Evolutionary conservation across 2,329 filamentous ascomycete species (phyloP).

Genomic region (Thelonectria discophora): DNA sequence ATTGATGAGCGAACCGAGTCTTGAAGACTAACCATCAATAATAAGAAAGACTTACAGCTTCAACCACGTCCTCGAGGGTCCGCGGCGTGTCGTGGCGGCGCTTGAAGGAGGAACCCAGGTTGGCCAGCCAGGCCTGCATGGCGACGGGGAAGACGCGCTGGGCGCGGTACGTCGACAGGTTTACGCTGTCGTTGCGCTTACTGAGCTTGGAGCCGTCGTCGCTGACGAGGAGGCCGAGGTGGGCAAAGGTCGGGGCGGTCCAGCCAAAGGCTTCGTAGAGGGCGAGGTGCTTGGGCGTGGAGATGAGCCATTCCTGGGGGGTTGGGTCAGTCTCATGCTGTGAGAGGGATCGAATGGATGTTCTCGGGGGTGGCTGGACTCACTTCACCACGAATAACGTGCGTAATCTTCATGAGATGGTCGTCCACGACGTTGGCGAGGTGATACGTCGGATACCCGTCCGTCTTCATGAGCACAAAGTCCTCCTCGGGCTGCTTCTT

Average conservation of each 20-base stretch:
- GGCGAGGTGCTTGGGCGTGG: conserved; percentile 77
- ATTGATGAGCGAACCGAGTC: conserved; percentile 36
- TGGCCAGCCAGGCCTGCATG: conserved; percentile 80
- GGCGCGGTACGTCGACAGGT: conserved; percentile 61
- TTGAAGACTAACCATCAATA: background rate
- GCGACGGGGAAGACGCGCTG: conserved; percentile 58
- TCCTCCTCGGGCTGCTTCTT: conserved; percentile 72
- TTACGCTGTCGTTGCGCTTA: conserved; percentile 74
- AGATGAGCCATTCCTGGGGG: conserved; percentile 88
- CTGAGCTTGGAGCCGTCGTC: conserved; percentile 79
- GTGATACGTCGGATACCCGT: conserved; percentile 95
- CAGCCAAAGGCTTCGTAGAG: conserved; percentile 83
- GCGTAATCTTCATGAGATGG: conserved; percentile 92
- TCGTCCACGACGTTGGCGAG: conserved; percentile 98
- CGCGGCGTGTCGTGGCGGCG: conserved; percentile 40
- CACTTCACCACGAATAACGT: conserved; percentile 89
- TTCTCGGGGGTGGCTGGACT: conserved; percentile 34
- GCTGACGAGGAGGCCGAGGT: conserved; percentile 79
- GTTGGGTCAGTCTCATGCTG: conserved; percentile 2
- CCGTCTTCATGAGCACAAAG: conserved; percentile 88
- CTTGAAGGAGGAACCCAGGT: conserved; percentile 62
- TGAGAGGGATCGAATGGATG: background rate
- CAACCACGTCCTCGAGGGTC: conserved; percentile 73
- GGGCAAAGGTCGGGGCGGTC: conserved; percentile 78
- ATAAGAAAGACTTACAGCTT: conserved; percentile 61